phyloP scores from a whole-genome alignment of 108 stramenopile genomes.

The Pseudonitzschia pungens region DNA sequence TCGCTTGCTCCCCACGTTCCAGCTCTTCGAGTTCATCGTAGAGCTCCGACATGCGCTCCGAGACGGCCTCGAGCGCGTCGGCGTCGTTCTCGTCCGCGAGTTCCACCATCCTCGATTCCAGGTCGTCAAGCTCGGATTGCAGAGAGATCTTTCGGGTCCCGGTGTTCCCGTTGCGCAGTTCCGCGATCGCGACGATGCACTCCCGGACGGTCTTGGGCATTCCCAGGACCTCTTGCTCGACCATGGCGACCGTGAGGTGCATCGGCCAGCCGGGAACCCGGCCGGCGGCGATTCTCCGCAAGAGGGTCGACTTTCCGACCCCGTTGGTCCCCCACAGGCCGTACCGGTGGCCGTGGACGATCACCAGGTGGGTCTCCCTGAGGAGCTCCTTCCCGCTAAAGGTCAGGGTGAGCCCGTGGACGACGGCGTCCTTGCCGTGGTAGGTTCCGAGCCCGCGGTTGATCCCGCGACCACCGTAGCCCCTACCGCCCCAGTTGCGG shows the following conservation, averaged over 20 bases:
- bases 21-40: slow-evolving; percentile 72
- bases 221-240: slow-evolving; percentile 86
- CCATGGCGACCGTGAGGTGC: slow-evolving; percentile 65
- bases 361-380: slow-evolving; percentile 48
- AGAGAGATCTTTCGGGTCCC: no score
- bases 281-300: slow-evolving; percentile 65
- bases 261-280: slow-evolving; percentile 82
- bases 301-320: slow-evolving; percentile 85
- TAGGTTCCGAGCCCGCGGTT: slow-evolving; percentile 16
- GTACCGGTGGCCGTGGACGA: slow-evolving; percentile 64
- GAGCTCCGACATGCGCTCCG: slow-evolving; percentile 62
- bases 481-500: slow-evolving; percentile 56
- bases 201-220: slow-evolving; percentile 64
- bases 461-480: slow-evolving; percentile 59
- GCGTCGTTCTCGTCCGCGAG: slow-evolving; percentile 45
- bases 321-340: slow-evolving; percentile 79
- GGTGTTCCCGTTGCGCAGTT: slow-evolving; percentile 24
- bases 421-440: slow-evolving; percentile 43
- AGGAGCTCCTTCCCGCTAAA: slow-evolving; percentile 59
- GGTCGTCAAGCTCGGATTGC: slow-evolving; percentile 31
- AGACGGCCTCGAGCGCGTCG: slow-evolving; percentile 34
- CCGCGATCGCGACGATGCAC: slow-evolving; percentile 67
- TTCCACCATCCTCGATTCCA: slow-evolving; percentile 54
- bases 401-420: slow-evolving; percentile 46
- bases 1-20: background rate